phyloP scores from a whole-genome alignment of 1,284 basidiomycete genomes.

The Cryptococcus jaspeensis region DNA sequence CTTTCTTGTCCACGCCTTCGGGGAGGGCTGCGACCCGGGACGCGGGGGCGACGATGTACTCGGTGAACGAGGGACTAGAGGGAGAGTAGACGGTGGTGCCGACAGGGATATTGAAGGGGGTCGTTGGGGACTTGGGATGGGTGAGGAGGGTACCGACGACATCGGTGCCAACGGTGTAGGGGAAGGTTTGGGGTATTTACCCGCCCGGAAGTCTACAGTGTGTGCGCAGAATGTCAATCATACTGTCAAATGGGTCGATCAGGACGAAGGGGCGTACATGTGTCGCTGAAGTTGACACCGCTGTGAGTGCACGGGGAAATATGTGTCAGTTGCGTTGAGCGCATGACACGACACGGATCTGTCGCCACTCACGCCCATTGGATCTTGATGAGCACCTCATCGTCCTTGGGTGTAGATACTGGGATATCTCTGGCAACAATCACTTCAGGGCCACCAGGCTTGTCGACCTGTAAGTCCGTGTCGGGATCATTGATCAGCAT shows the following conservation, averaged over 20 bases:
- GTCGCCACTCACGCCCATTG: slow-evolving; percentile 39
- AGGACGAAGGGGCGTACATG: slow-evolving; percentile 42
- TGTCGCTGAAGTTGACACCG: slow-evolving; percentile 73
- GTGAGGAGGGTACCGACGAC: slow-evolving; percentile 70
- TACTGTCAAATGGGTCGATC: no score
- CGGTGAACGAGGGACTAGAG: slow-evolving; percentile 64
- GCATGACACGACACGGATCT: background rate
- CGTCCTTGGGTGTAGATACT: slow-evolving; percentile 63
- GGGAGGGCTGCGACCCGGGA: slow-evolving; percentile 59
- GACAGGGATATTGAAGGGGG: slow-evolving; percentile 52
- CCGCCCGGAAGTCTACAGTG: slow-evolving; percentile 59
- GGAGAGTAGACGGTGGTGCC: slow-evolving; percentile 53
- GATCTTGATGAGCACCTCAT: slow-evolving; percentile 78
- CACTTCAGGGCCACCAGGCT: slow-evolving; percentile 73
- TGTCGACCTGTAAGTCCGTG: slow-evolving; percentile 51
- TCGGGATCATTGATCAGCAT: no score
- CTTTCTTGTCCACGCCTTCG: slow-evolving; percentile 58
- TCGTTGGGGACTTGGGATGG: slow-evolving; percentile 57
- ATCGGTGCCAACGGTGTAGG: slow-evolving; percentile 76
- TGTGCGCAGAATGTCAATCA: no score
- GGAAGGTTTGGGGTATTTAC: slow-evolving; percentile 61
- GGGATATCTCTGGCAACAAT: slow-evolving; percentile 57
- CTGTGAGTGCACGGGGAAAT: slow-evolving; percentile 2
- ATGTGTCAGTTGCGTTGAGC: background rate
- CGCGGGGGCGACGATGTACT: slow-evolving; percentile 71